Base-by-base conservation (phyloP, 1,284 basidiomycete species). In the Xerocomus amazonicus region DNA sequence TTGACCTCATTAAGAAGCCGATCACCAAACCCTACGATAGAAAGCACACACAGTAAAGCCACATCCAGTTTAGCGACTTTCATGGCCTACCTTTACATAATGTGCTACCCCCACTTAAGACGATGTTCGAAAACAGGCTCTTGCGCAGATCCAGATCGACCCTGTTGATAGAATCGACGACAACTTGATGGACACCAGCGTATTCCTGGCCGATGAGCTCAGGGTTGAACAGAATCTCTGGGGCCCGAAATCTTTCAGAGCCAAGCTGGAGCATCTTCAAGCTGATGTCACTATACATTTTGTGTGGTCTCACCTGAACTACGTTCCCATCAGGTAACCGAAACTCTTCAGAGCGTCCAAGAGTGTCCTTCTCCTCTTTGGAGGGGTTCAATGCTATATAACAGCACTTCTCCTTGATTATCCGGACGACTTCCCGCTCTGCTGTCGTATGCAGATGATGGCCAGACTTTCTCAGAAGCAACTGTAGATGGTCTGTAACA, bases 371-470 rank as follows among this genome's bases (percentile, higher is more conserved):
- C 73, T 98, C 95, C 70, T 98, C 97, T 69, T 97, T 97, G 3
- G 79, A 74, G 3, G 94, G 92, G 63, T 92, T 93, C 37, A 92
- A 67, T 4, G 96, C 92, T 50, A 99, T 78, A 72, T 98, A 99
- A 68, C 96, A 99, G 53, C 88, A 91, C 69, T 97, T 97, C 74
- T 99, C 97, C 72, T 99, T 99, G 71, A 99, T 97, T 43, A 92
- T 92, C 50, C 97, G 78, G 10, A 99, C 95, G 17, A 99, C 90
- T 71, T 99, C 97, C 51, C 91, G 88, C 71, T 99, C 97, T 5
- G 97, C 95, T 23, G 93, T 95, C 0, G 97, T 99, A 62, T 97
- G 91, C 47, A 99, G 76, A 68, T 98, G 87, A 64, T 97, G 91
- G 0, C 97, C 97, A 0, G 92, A 83, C 70, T 97, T 98, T 49